A percentile compares a stretch with the other conserved stretches of the same genome.
Conservation (phyloP, 2,329 filamentous ascomycete genomes). For the Meredithiella fracta region DNA sequence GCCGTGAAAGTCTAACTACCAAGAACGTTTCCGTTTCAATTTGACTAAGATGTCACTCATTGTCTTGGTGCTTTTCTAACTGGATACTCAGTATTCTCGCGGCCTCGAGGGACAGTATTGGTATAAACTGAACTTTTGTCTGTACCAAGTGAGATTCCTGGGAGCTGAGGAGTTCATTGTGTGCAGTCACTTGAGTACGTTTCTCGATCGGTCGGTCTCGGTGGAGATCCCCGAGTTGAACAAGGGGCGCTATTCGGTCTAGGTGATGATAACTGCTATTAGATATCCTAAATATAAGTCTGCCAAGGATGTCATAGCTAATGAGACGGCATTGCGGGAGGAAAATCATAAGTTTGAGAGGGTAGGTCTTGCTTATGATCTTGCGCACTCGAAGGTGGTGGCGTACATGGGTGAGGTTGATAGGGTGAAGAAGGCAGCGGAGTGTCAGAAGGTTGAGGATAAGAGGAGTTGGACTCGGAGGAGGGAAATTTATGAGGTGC, state of each 20-base stretch:
- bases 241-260: conserved; percentile 39
- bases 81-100: conserved; percentile 45
- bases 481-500: conserved; percentile 29
- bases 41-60: conserved; percentile 39
- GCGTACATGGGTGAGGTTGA: conserved; percentile 33
- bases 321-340: conserved; percentile 29
- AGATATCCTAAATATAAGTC: conserved; percentile 28
- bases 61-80: conserved; percentile 43
- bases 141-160: conserved; percentile 28
- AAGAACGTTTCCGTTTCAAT: conserved; percentile 43
- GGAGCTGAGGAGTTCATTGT: conserved; percentile 38
- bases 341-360: conserved; percentile 40
- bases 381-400: conserved; percentile 42
- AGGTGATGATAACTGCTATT: conserved; percentile 37
- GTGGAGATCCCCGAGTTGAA: conserved; percentile 40
- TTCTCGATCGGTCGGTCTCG: conserved; percentile 41
- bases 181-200: conserved; percentile 39
- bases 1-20: conserved; percentile 44
- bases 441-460: no score
- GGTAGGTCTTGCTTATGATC: conserved; percentile 41
- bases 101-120: conserved; percentile 43
- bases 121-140: conserved; percentile 33
- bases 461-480: conserved; percentile 33
- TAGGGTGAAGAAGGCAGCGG: conserved; percentile 31
- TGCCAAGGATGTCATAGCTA: conserved; percentile 40